These are phyloP conservation scores for Podospora pseudoanserina DNA, from an alignment of 495 filamentous ascomycete genomes.

Conservation along the genomic window DNA sequence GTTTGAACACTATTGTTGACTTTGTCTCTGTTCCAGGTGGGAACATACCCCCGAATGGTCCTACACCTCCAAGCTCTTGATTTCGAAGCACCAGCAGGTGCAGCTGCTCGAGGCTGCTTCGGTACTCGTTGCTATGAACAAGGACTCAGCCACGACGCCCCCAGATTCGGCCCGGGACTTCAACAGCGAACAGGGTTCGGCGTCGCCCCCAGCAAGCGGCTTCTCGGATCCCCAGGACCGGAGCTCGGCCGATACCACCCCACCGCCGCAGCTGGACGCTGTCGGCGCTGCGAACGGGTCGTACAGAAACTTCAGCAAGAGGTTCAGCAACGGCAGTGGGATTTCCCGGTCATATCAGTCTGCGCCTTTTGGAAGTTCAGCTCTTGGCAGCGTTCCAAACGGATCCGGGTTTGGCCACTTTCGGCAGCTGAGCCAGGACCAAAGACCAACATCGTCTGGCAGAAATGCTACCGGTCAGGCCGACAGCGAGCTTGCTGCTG, in stretches of 20 bases:
- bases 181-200: slow-evolving; percentile 74
- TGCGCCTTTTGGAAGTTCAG: slow-evolving; percentile 52
- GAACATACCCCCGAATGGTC: slow-evolving; percentile 99
- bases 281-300: slow-evolving; percentile 35
- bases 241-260: slow-evolving; percentile 68
- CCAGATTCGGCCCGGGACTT: slow-evolving; percentile 60
- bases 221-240: slow-evolving; percentile 70
- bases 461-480: slow-evolving; percentile 62
- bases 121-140: slow-evolving; percentile 90
- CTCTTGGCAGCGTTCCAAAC: slow-evolving; percentile 48
- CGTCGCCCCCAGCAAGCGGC: slow-evolving; percentile 71
- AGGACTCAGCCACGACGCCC: slow-evolving; percentile 39
- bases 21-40: slow-evolving; percentile 69
- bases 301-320: slow-evolving; percentile 53
- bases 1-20: slow-evolving; percentile 37
- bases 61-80: slow-evolving; percentile 93
- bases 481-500: slow-evolving; percentile 80
- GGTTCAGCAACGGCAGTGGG: slow-evolving; percentile 62
- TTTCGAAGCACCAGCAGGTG: slow-evolving; percentile 99
- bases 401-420: slow-evolving; percentile 50
- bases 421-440: slow-evolving; percentile 53
- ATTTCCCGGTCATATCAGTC: slow-evolving; percentile 88
- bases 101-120: slow-evolving; percentile 95
- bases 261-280: slow-evolving; percentile 59
- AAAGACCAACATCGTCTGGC: slow-evolving; percentile 60